Evolutionary conservation across 225 moss, liverwort and hornwort species (phyloP).

Genomic region (Pleurozium schreberi): DNA sequence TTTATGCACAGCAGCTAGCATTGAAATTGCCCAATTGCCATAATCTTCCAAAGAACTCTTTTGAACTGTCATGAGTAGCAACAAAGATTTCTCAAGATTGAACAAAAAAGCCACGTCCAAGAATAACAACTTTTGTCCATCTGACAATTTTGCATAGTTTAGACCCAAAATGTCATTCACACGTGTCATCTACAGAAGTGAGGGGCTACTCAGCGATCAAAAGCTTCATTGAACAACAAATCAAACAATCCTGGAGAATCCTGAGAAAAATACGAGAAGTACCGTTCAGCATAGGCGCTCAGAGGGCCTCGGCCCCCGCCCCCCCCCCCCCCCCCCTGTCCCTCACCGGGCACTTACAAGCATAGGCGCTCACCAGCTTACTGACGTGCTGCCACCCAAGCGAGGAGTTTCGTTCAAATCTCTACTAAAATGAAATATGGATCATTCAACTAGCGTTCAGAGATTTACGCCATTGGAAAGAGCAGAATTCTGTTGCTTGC

Average conservation of each 20-base stretch:
- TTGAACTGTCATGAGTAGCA: too few species aligned
- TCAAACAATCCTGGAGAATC: too few species aligned
- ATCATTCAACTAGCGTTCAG: neutral
- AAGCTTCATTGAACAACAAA: too few species aligned
- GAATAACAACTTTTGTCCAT: neutral
- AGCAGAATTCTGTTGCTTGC: neutral
- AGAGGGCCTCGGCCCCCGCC: too few species aligned
- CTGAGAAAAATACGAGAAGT: too few species aligned
- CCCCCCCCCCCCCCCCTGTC: too few species aligned
- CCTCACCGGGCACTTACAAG: too few species aligned
- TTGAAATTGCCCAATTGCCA: fast-evolving
- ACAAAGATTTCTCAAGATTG: fast-evolving
- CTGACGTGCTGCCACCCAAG: neutral
- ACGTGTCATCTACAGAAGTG: too few species aligned
- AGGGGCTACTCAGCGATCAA: too few species aligned
- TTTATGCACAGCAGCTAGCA: neutral
- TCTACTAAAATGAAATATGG: neutral
- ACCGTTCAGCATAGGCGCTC: too few species aligned
- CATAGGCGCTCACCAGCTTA: neutral
- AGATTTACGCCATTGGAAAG: neutral
- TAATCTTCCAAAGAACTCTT: fast-evolving
- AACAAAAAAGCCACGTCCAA: neutral
- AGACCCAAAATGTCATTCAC: neutral
- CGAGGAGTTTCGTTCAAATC: neutral
- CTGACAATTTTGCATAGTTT: neutral